A percentile compares a stretch with the other conserved stretches of the same genome.
phyloP scores from a whole-genome alignment of 352 stramenopile genomes.

The Globisporangium apiculatum region DNA sequence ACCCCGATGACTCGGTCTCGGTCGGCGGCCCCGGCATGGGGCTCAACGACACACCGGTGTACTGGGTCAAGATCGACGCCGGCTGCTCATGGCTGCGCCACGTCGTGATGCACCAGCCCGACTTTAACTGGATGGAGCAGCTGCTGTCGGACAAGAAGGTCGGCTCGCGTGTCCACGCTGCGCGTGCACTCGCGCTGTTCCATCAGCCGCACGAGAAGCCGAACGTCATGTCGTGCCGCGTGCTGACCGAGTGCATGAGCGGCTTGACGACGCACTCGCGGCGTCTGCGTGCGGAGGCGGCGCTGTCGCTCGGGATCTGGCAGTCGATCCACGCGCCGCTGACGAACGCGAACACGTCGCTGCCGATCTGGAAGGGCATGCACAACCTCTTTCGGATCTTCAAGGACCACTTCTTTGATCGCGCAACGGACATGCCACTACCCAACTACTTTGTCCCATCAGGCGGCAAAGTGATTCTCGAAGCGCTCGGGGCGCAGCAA shows the following conservation, averaged over 20 bases:
- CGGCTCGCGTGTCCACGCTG: constrained; percentile 70
- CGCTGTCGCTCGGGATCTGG: constrained; percentile 74
- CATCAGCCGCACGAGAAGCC: constrained; percentile 78
- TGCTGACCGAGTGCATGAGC: constrained; percentile 82
- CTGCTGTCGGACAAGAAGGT: constrained; percentile 80
- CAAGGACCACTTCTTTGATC: constrained; percentile 85
- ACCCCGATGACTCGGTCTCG: constrained; percentile 73
- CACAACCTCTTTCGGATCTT: constrained; percentile 86
- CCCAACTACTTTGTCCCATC: constrained; percentile 84
- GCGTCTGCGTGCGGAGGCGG: constrained; percentile 62
- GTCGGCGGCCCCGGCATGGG: constrained; percentile 74
- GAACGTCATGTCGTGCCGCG: constrained; percentile 81
- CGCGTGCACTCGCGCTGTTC: constrained; percentile 66
- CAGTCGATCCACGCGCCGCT: constrained; percentile 79
- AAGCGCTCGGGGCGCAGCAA: constrained; percentile 69
- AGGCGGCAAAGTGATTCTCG: constrained; percentile 75
- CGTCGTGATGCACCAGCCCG: constrained; percentile 81
- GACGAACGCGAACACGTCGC: constrained; percentile 72
- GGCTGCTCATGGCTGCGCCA: constrained; percentile 70
- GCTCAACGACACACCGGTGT: constrained; percentile 81
- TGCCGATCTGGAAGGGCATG: constrained; percentile 83
- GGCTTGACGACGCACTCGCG: constrained; percentile 77
- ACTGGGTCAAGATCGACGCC: constrained; percentile 84
- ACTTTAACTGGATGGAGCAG: constrained; percentile 89
- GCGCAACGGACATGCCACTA: constrained; percentile 73